Base-by-base conservation (phyloP, 1,284 basidiomycete species). In the Mycosarcoma maydis region DNA sequence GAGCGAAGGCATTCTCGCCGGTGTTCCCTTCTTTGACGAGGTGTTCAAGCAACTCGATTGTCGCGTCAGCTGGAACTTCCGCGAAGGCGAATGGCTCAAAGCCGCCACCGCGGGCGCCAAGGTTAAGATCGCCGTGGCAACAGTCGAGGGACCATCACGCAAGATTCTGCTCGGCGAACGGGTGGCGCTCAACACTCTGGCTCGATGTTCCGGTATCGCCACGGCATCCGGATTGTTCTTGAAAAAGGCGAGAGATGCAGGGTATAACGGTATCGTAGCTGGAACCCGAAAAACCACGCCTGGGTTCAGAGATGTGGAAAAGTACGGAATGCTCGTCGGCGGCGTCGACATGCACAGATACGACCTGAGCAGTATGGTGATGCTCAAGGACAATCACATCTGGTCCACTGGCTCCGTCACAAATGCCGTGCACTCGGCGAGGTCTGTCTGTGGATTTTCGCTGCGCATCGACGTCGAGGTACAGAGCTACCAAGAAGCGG, bases 361-460 rank as follows among this genome's bases (percentile, higher is more conserved):
- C 78, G 94, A 98, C 83, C 86, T 98, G 29, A 94, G 91, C 33
- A 92, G 91, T 81, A 98, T 98, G 95, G 95, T 99, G 80, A 98
- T 98, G 95, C 88, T 99, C 78, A 98, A 98, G 84, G 95, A 98
- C 81, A 98, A 98, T 82, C 96, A 98, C 81, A 93, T 98, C 80
- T 98, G 94, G 94, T 94, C 93, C 7, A 92, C 90, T 24, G 93
- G 94, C 22, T 95, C 93, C 4, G 96, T 98, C 74, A 92, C 91
- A 0, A 85, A 88, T 40, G 95, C 95, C 2, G 89, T 98, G 62
- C 83, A 89, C 67, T 87, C 90, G 58, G 94, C 94, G 11, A 89
- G 93, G 27, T 84, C 88, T 65, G 94, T 94, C 23, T 93, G 92
- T 17, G 95, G 96, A 20, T 98, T 98, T 84, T 91, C 90, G 58